Evolutionary conservation across 2,329 filamentous ascomycete species (phyloP), one percentile per base, ranked within the genome.

Genomic region (Trichoderma sp.): DNA sequence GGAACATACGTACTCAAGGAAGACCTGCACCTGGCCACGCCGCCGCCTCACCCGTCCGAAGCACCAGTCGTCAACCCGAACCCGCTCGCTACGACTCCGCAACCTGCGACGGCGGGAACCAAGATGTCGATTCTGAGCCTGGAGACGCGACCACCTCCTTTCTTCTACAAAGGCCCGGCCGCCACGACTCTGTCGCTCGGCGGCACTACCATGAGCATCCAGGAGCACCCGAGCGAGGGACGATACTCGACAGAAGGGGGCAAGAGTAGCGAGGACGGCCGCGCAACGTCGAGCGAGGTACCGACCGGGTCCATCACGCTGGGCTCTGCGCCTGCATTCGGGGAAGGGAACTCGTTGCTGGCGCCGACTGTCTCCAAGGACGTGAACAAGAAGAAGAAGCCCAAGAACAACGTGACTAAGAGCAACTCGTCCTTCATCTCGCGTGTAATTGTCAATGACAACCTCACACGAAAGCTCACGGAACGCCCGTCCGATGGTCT

Each of bases 361-460:
- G 81, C 83, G 12, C 82, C 83, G 19, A 80, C 83, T 17, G 83
- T 84, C 59, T 82, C 83, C 34, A 92, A 92, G 72, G 91, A 93
- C 72, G 84, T 86, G 47, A 88, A 86, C 69, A 97, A 97, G 82
- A 85, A 88, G 75, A 87, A 89, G 73, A 99, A 99, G 77, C 95
- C 95, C 2, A 99, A 98, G 83, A 98, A 94, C 78, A 98, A 96
- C 76, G 95, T 99, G 76, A 89, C 94, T 60, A 99, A 99, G 82
- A 98, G 93, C 79, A 98, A 97, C 77, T 99, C 95, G 10, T 97
- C 94, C 0, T 99, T 97, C 74, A 95, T 99, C 34, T 97, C 94
- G n/a, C 83, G 95, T 63, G 94, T 97, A 39, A 97, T 98, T 69
- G 89, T 93, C 17, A 91, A 97, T 72, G 95, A 99, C 72, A 83